Evolutionary conservation across 352 stramenopile species (phyloP).

Genomic region (Thraustochytrium sp.): DNA sequence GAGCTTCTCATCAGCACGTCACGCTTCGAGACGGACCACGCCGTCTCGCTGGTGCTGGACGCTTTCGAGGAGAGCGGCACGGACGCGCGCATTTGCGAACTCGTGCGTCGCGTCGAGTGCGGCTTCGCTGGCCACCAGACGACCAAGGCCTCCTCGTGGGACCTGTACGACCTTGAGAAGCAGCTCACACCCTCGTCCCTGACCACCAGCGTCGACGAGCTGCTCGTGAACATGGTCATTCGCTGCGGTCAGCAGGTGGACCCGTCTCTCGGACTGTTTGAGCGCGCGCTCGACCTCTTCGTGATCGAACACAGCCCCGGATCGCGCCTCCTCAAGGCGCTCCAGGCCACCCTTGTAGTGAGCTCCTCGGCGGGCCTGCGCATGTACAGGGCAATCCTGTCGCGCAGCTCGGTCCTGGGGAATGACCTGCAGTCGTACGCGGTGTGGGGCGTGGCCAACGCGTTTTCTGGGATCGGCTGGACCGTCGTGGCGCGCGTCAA

Average conservation of each 20-base stretch:
- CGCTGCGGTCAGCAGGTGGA: conserved; percentile 2
- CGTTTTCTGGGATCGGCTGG: neutral
- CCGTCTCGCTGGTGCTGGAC: conserved; percentile 16
- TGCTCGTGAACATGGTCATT: conserved; percentile 34
- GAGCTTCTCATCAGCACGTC: neutral
- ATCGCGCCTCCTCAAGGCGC: conserved; percentile 9
- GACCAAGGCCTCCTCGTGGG: neutral
- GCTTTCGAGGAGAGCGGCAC: neutral
- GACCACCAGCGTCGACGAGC: neutral
- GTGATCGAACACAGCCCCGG: neutral
- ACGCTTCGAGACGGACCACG: conserved; percentile 20
- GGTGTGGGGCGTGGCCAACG: conserved; percentile 25
- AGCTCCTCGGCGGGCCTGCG: neutral
- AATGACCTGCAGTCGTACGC: conserved; percentile 30
- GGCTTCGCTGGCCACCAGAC: neutral
- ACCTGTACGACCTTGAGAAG: conserved; percentile 19
- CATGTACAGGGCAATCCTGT: neutral
- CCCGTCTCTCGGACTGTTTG: conserved; percentile 1
- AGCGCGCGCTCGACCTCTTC: neutral
- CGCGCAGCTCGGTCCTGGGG: neutral
- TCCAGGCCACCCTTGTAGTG: neutral
- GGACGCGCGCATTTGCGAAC: neutral
- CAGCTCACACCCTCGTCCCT: neutral
- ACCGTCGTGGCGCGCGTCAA: neutral
- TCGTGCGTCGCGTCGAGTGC: neutral